Evolutionary conservation across 2,329 filamentous ascomycete species (phyloP).

Genomic region (Aspergillus hiratsukae): DNA sequence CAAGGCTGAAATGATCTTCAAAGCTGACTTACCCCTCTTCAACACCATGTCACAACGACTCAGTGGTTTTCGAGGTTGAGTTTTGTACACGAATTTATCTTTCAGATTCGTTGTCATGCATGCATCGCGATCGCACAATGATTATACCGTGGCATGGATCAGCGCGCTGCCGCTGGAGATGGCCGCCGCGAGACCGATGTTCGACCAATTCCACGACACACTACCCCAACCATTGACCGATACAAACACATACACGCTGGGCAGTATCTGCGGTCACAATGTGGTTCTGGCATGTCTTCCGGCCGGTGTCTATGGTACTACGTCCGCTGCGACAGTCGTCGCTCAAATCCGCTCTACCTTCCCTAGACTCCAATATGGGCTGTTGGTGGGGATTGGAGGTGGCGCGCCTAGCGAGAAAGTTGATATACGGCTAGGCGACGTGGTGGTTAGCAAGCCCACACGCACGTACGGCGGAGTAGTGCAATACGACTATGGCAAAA

Average conservation of each 20-base stretch:
- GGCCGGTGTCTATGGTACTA: conserved; percentile 2
- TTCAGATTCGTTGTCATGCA: too few species aligned
- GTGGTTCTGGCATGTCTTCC: conserved; percentile 7
- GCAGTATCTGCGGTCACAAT: background rate
- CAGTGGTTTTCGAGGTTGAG: too few species aligned
- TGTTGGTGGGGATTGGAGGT: conserved; percentile 15
- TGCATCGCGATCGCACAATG: background rate
- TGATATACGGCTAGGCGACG: conserved; percentile 15
- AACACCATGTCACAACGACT: too few species aligned
- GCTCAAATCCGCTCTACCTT: conserved; percentile 1
- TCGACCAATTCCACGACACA: conserved; percentile 1
- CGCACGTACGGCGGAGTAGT: conserved; percentile 11
- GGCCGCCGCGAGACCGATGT: background rate
- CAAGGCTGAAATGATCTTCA: too few species aligned
- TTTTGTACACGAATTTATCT: too few species aligned
- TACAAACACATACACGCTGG: conserved; percentile 1
- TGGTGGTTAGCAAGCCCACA: conserved; percentile 11
- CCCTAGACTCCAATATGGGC: background rate
- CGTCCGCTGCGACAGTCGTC: background rate
- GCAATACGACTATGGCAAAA: conserved; percentile 20
- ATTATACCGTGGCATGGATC: background rate
- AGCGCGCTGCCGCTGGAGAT: background rate
- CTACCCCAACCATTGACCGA: background rate
- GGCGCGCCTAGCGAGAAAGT: conserved; percentile 3
- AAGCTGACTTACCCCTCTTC: too few species aligned